phyloP scores from a whole-genome alignment of 2,329 filamentous ascomycete genomes.

The Sclerotinia sclerotiorum region DNA sequence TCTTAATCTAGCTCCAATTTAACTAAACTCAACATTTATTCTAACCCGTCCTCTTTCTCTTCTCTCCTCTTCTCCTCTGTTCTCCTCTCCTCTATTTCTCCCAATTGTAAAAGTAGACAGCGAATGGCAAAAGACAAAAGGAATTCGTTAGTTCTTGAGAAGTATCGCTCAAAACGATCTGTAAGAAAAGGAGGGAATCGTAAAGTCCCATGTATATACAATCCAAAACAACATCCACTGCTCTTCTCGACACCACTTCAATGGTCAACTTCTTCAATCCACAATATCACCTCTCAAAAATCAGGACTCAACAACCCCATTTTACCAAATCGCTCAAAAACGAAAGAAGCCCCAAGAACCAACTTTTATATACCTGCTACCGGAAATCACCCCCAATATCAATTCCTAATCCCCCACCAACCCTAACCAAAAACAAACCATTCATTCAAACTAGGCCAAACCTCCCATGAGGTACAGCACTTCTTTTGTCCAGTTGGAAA shows the following conservation, averaged over 20 bases:
- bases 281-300: neutral
- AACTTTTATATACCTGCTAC: constrained; percentile 18
- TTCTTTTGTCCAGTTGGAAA: neutral
- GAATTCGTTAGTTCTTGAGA: constrained; percentile 2
- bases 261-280: too few species aligned
- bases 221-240: constrained; percentile 1
- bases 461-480: constrained; percentile 20
- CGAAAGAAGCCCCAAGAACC: constrained; percentile 7
- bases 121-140: neutral
- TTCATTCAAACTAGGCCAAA: constrained; percentile 16
- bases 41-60: neutral
- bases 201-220: constrained; percentile 1
- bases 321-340: constrained; percentile 8
- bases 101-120: too few species aligned
- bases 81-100: neutral
- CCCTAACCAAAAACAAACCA: neutral
- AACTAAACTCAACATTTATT: neutral
- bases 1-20: too few species aligned
- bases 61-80: neutral
- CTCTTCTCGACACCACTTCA: too few species aligned
- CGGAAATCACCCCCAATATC: neutral
- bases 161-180: neutral
- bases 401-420: neutral
- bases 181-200: neutral
- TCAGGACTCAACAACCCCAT: constrained; percentile 3